Conservation (phyloP, 257 asterid species). For the Lycium ferocissimum region DNA sequence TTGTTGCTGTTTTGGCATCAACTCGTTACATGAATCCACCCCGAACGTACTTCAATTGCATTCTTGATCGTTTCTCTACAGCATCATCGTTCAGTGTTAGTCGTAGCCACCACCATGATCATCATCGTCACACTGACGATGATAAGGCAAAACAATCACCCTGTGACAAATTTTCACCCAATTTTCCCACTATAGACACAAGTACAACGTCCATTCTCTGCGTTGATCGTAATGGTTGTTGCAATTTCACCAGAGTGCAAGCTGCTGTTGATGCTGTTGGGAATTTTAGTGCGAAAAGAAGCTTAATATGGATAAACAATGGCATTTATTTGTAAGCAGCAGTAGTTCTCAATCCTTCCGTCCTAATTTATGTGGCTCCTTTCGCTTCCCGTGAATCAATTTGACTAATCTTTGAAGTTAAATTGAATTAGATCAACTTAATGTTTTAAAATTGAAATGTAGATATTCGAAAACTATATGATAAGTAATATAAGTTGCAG, state of each 20-base stretch:
- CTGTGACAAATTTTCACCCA: constrained; percentile 71
- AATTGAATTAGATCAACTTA: too few species aligned
- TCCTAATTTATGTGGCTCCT: too few species aligned
- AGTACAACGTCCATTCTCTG: constrained; percentile 63
- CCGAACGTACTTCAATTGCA: constrained; percentile 33
- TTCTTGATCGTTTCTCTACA: constrained; percentile 15
- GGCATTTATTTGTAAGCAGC: constrained; percentile 86
- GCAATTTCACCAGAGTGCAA: constrained; percentile 88
- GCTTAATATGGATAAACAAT: constrained; percentile 77
- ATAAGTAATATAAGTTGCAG: too few species aligned
- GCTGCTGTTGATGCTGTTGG: constrained; percentile 86
- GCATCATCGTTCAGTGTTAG: background rate
- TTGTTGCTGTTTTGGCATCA: constrained; percentile 59
- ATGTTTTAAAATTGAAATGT: too few species aligned
- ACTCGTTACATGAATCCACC: constrained; percentile 37
- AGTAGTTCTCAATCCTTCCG: background rate
- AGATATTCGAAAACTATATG: too few species aligned
- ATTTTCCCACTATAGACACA: constrained; percentile 72
- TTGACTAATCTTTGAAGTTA: too few species aligned
- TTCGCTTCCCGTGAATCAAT: too few species aligned
- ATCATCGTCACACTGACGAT: constrained; percentile 36
- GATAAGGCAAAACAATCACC: constrained; percentile 36
- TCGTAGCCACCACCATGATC: constrained; percentile 27
- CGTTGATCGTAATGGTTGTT: constrained; percentile 82
- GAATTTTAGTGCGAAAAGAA: constrained; percentile 59